phyloP scores from a whole-genome alignment of 495 filamentous ascomycete genomes.

The Parachaetomium inaequale region DNA sequence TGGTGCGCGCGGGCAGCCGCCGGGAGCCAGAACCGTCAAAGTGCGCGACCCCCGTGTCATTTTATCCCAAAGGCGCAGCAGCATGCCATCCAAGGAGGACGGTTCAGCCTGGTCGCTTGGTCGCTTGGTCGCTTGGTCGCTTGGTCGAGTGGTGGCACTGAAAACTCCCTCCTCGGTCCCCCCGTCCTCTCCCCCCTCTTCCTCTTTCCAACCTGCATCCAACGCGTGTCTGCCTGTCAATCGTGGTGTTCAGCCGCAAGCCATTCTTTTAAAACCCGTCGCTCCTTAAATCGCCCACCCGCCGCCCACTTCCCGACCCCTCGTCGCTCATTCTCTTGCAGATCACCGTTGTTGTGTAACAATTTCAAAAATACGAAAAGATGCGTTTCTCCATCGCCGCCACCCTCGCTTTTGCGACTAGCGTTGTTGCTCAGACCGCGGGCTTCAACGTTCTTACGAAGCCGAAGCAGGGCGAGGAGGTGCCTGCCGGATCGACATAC shows the following conservation, averaged over 20 bases:
- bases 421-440: constrained; percentile 34
- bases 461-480: constrained; percentile 33
- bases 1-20: neutral
- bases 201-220: neutral
- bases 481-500: constrained; percentile 42
- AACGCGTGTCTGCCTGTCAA: constrained; percentile 3
- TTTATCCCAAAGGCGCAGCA: constrained; percentile 13
- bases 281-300: constrained; percentile 3
- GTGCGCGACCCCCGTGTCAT: constrained; percentile 5
- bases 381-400: constrained; percentile 46
- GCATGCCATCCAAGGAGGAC: neutral
- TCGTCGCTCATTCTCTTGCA: constrained; percentile 10
- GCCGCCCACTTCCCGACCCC: neutral
- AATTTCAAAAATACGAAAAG: constrained; percentile 23
- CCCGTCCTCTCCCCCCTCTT: neutral
- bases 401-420: constrained; percentile 42
- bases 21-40: neutral
- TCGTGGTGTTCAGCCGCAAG: constrained; percentile 16
- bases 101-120: no score
- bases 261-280: constrained; percentile 9
- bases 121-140: neutral
- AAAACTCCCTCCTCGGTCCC: constrained; percentile 3
- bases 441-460: constrained; percentile 41
- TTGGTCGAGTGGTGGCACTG: neutral
- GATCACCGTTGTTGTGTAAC: constrained; percentile 6